Percentiles rank a stretch among this genome's conserved stretches.
Conservation (phyloP, 495 filamentous ascomycete genomes). For the Cercophora newfieldiana region DNA sequence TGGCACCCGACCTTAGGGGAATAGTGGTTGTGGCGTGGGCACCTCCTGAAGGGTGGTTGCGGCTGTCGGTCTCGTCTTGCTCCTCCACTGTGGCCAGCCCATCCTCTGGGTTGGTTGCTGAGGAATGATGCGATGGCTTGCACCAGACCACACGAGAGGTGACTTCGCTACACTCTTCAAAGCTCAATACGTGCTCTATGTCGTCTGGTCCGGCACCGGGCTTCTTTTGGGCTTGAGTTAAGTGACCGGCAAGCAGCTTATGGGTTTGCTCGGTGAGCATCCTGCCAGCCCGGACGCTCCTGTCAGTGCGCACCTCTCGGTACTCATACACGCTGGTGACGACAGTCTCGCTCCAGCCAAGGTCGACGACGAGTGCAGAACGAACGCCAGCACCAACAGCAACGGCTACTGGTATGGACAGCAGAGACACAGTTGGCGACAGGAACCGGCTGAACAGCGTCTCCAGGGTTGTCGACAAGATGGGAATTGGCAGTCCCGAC, state of each 20-base stretch:
- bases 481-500: slow-evolving; percentile 71
- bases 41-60: background rate
- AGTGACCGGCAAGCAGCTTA: slow-evolving; percentile 54
- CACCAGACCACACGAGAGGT: slow-evolving; percentile 77
- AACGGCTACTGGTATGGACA: slow-evolving; percentile 70
- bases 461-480: slow-evolving; percentile 72
- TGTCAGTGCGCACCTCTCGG: slow-evolving; percentile 65
- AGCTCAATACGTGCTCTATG: slow-evolving; percentile 43
- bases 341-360: slow-evolving; percentile 88
- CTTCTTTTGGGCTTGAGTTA: slow-evolving; percentile 22
- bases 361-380: slow-evolving; percentile 77
- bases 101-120: slow-evolving; percentile 22
- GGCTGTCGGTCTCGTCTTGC: slow-evolving; percentile 44
- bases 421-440: slow-evolving; percentile 74
- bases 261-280: slow-evolving; percentile 67
- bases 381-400: slow-evolving; percentile 79
- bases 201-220: slow-evolving; percentile 21
- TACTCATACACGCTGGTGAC: slow-evolving; percentile 86
- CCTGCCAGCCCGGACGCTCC: slow-evolving; percentile 74
- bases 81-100: slow-evolving; percentile 50
- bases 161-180: slow-evolving; percentile 79
- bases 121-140: slow-evolving; percentile 34
- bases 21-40: slow-evolving; percentile 32
- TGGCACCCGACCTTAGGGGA: slow-evolving; percentile 47
- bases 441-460: slow-evolving; percentile 79